phyloP scores from a whole-genome alignment of 306 rosid genomes.

The Lathyrus tuberosus region DNA sequence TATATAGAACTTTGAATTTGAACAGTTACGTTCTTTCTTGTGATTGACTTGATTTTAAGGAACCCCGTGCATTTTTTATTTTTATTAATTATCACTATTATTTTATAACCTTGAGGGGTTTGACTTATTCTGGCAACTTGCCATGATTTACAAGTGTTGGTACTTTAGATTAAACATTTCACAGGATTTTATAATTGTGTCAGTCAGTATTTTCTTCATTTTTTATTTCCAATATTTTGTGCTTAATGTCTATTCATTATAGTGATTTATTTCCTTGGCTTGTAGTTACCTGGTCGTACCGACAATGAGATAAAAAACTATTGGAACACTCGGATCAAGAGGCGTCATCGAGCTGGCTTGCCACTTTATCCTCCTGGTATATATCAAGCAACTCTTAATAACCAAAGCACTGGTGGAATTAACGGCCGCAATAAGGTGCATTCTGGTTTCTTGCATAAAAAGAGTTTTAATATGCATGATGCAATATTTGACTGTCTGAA shows the following conservation, averaged over 20 bases:
- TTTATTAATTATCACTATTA: neutral
- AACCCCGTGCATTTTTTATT: neutral
- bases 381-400: constrained; percentile 57
- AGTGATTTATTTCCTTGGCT: constrained; percentile 39
- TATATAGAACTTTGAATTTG: constrained; percentile 11
- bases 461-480: constrained; percentile 63
- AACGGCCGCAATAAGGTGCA: constrained; percentile 51
- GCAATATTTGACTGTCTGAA: constrained; percentile 61
- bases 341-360: constrained; percentile 89
- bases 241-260: constrained; percentile 19
- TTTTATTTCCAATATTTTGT: constrained; percentile 30
- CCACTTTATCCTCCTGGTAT: constrained; percentile 93
- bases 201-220: constrained; percentile 23
- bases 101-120: neutral
- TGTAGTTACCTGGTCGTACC: constrained; percentile 96
- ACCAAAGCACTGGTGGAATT: constrained; percentile 52
- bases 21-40: constrained; percentile 3
- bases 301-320: constrained; percentile 99
- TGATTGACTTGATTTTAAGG: constrained; percentile 29
- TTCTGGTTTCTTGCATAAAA: constrained; percentile 52
- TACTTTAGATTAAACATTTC: constrained; percentile 18
- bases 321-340: constrained; percentile 96
- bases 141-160: neutral
- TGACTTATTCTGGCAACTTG: constrained; percentile 25
- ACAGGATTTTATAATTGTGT: constrained; percentile 6